Percentiles rank a stretch among this genome's conserved stretches.
Conservation (phyloP, 345 rosid species). For the Populus simonii region DNA sequence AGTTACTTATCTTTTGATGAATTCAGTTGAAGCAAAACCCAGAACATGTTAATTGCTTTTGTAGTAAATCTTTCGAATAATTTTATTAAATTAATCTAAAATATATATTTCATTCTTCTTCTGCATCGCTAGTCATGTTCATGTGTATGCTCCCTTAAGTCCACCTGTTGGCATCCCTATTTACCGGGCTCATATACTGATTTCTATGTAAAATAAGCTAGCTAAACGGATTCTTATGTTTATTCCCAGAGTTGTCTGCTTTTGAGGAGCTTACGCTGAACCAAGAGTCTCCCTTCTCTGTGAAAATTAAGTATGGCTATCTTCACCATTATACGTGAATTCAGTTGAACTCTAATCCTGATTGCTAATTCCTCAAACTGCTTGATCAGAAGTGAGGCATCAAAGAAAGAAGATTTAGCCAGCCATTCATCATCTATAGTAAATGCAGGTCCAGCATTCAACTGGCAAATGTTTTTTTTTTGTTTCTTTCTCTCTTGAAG, state of each 20-base stretch:
- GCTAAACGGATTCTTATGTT: constrained; percentile 10
- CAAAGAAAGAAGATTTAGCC: constrained; percentile 46
- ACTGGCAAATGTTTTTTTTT: neutral
- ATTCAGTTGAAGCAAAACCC: neutral
- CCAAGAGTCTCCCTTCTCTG: constrained; percentile 47
- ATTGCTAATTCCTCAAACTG: constrained; percentile 16
- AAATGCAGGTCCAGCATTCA: constrained; percentile 40
- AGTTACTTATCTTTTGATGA: neutral
- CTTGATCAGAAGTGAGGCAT: constrained; percentile 50
- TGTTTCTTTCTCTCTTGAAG: constrained; percentile 3
- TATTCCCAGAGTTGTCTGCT: constrained; percentile 43
- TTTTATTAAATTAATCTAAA: neutral
- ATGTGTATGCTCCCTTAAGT: neutral
- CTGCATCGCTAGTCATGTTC: neutral
- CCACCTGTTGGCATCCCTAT: neutral
- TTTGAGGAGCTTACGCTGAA: constrained; percentile 42
- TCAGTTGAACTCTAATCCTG: neutral
- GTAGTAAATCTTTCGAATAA: neutral
- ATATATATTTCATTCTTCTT: neutral
- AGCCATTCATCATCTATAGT: constrained; percentile 43
- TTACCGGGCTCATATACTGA: neutral
- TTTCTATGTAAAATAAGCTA: neutral
- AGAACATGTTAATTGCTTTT: neutral
- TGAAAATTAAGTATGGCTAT: constrained; percentile 53
- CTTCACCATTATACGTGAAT: constrained; percentile 9